Conservation (phyloP, 2,329 filamentous ascomycete species). For the Fusarium sp. region DNA sequence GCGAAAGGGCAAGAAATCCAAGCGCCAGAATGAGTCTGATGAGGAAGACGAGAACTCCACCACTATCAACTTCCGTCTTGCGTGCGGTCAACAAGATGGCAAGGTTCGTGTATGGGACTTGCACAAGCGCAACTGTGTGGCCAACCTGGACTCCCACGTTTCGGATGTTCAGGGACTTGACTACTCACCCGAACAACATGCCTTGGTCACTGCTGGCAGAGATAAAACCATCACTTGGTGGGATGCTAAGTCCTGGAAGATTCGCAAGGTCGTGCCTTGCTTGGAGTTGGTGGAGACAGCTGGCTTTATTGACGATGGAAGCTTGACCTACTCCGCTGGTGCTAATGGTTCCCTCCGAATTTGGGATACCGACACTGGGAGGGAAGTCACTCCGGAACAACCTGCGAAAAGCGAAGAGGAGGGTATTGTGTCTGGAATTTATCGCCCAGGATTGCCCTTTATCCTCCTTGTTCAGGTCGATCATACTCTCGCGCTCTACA, state of each 20-base stretch:
- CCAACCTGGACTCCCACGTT: slow-evolving; percentile 89
- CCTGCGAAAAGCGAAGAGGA: slow-evolving; percentile 68
- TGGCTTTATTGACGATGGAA: slow-evolving; percentile 80
- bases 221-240: slow-evolving; percentile 96
- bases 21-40: slow-evolving; percentile 52
- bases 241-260: slow-evolving; percentile 88
- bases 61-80: slow-evolving; percentile 77
- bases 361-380: slow-evolving; percentile 82
- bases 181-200: slow-evolving; percentile 79
- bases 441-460: slow-evolving; percentile 73
- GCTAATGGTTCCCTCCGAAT: slow-evolving; percentile 84
- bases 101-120: slow-evolving; percentile 93
- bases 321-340: slow-evolving; percentile 84
- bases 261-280: slow-evolving; percentile 82
- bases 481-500: slow-evolving; percentile 85
- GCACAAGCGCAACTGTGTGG: slow-evolving; percentile 81
- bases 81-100: slow-evolving; percentile 93
- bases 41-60: slow-evolving; percentile 57
- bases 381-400: slow-evolving; percentile 83
- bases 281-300: slow-evolving; percentile 87
- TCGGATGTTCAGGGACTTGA: slow-evolving; percentile 92
- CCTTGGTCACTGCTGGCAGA: slow-evolving; percentile 84
- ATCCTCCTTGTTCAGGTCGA: slow-evolving; percentile 88
- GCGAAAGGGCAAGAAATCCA: slow-evolving; percentile 53
- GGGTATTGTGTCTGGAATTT: slow-evolving; percentile 78